Evolutionary conservation across 129 eudicot genomes (phyloP).

Genomic region (Arctium minus): DNA sequence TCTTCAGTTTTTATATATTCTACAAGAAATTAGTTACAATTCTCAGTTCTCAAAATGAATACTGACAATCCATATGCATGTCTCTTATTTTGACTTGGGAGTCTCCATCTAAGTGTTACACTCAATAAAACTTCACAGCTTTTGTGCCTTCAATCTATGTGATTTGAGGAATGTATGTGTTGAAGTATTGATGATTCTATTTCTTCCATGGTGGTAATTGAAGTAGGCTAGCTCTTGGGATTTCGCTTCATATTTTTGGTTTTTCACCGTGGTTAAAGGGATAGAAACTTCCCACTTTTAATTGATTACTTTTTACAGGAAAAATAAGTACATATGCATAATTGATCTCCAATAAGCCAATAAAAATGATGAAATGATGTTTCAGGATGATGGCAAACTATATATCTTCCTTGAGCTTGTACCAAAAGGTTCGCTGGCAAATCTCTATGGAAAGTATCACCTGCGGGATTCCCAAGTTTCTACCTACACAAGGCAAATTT

Average conservation of each 20-base stretch:
- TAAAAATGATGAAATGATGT: constrained; percentile 14
- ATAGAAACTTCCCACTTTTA: background rate
- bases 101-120: background rate
- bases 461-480: constrained; percentile 74
- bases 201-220: background rate
- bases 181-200: background rate
- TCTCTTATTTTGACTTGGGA: background rate
- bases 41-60: background rate
- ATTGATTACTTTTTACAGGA: background rate
- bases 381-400: constrained; percentile 69
- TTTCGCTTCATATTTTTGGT: background rate
- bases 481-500: constrained; percentile 85
- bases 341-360: background rate
- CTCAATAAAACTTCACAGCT: background rate
- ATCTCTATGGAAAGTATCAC: constrained; percentile 55
- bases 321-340: background rate
- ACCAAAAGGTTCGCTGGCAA: constrained; percentile 78
- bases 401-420: constrained; percentile 86
- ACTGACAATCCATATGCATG: background rate
- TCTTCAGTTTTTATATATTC: background rate
- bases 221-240: background rate
- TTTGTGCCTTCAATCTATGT: background rate
- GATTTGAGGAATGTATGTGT: background rate
- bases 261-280: background rate
- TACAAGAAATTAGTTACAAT: background rate